These are phyloP conservation scores for Beauveria australis DNA, from an alignment of 2,329 filamentous ascomycete genomes.

Conservation along the genomic window DNA sequence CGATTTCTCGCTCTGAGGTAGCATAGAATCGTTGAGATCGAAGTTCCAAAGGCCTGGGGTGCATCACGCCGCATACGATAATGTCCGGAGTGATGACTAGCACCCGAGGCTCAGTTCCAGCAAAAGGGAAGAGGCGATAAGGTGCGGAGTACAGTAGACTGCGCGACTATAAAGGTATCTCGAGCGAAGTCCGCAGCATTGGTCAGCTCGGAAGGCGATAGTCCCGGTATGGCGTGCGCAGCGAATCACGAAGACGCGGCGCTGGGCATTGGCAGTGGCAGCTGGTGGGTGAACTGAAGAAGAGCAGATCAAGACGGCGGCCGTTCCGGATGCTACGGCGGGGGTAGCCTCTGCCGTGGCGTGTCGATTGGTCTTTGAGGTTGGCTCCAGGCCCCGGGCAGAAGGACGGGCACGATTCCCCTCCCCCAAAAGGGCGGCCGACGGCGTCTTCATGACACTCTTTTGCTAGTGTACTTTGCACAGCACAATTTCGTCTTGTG, in stretches of 20 bases:
- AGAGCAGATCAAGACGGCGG: slow-evolving; percentile 18
- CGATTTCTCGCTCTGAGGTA: slow-evolving; percentile 9
- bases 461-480: slow-evolving; percentile 2
- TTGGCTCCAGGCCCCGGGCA: neutral
- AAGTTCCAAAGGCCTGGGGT: slow-evolving; percentile 10
- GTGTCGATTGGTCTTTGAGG: slow-evolving; percentile 16
- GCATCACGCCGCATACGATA: slow-evolving; percentile 9
- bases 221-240: neutral
- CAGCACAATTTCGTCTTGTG: neutral
- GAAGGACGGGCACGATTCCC: neutral
- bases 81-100: neutral
- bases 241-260: neutral
- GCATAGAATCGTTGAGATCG: slow-evolving; percentile 10
- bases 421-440: neutral
- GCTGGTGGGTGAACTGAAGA: neutral
- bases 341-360: slow-evolving; percentile 5
- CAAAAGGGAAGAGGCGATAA: neutral
- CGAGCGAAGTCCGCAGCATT: neutral
- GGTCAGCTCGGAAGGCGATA: neutral
- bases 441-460: neutral
- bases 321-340: slow-evolving; percentile 22
- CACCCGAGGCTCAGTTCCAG: neutral
- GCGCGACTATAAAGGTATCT: neutral
- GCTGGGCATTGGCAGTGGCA: neutral
- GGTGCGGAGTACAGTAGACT: neutral